These are phyloP conservation scores for Rhizopogon rudus DNA, from an alignment of 768 basidiomycete species.

Conservation along the genomic window DNA sequence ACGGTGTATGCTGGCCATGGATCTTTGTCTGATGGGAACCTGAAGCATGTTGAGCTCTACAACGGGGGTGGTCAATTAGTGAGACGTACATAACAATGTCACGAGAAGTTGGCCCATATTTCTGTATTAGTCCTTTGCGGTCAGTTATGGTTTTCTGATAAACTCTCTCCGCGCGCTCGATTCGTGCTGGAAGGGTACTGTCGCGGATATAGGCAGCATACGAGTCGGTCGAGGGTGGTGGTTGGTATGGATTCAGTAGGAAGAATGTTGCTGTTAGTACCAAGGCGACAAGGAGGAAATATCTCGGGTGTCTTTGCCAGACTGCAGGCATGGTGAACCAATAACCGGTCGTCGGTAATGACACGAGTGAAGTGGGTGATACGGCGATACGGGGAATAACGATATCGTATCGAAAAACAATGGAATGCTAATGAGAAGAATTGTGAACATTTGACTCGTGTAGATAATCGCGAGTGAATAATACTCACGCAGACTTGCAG, in stretches of 20 bases:
- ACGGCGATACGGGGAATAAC: conserved; percentile 9
- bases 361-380: conserved; percentile 4
- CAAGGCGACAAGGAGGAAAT: conserved; percentile 38
- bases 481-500: background rate
- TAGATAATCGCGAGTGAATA: background rate
- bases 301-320: conserved; percentile 49
- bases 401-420: conserved; percentile 5
- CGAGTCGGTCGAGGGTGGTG: conserved; percentile 17
- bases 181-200: conserved; percentile 31
- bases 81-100: conserved; percentile 42
- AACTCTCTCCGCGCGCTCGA: conserved; percentile 38
- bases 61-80: conserved; percentile 4
- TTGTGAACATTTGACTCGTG: background rate
- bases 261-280: conserved; percentile 41
- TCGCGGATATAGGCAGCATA: conserved; percentile 25
- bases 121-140: conserved; percentile 44
- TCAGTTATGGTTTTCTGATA: conserved; percentile 40
- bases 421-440: background rate
- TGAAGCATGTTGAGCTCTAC: conserved; percentile 14
- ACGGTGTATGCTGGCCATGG: conserved; percentile 58
- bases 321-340: conserved; percentile 19
- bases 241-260: conserved; percentile 36
- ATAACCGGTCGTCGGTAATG: background rate
- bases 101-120: conserved; percentile 47
- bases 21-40: conserved; percentile 46